Evolutionary conservation across 208 protist species (phyloP).

Genomic region (Paratrypanosoma confusum): DNA sequence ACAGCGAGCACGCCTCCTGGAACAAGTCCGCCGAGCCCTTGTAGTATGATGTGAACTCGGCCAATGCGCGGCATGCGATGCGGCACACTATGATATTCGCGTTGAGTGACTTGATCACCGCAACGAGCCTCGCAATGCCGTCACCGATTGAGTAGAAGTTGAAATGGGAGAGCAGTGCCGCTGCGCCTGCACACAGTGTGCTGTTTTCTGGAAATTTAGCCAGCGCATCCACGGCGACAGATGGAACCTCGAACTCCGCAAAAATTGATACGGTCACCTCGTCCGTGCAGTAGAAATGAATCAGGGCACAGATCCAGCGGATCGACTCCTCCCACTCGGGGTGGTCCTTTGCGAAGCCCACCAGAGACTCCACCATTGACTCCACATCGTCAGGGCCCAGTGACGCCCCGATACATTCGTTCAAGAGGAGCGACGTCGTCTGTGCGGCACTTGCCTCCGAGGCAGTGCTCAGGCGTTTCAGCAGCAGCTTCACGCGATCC

Average conservation of each 20-base stretch:
- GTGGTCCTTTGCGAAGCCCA: slow-evolving; percentile 39
- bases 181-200: slow-evolving; percentile 41
- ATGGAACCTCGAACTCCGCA: slow-evolving; percentile 66
- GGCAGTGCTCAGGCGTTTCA: slow-evolving; percentile 49
- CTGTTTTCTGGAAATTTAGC: slow-evolving; percentile 36
- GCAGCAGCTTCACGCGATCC: slow-evolving; percentile 46
- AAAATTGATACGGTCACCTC: slow-evolving; percentile 80
- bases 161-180: slow-evolving; percentile 70
- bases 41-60: slow-evolving; percentile 82
- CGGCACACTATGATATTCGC: slow-evolving; percentile 34
- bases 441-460: slow-evolving; percentile 64
- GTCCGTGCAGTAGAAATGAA: slow-evolving; percentile 87
- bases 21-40: slow-evolving; percentile 69
- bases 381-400: slow-evolving; percentile 68
- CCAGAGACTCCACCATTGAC: slow-evolving; percentile 58
- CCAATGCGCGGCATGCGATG: slow-evolving; percentile 45
- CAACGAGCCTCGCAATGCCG: slow-evolving; percentile 65
- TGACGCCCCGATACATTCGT: slow-evolving; percentile 44
- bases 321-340: slow-evolving; percentile 60
- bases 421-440: slow-evolving; percentile 52
- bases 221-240: slow-evolving; percentile 54
- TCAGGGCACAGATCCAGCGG: slow-evolving; percentile 67
- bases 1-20: slow-evolving; percentile 41
- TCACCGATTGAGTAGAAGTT: slow-evolving; percentile 78
- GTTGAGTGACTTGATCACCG: slow-evolving; percentile 37